Conservation (phyloP, 2,329 filamentous ascomycete genomes). For the Scedosporium minutisporum region DNA sequence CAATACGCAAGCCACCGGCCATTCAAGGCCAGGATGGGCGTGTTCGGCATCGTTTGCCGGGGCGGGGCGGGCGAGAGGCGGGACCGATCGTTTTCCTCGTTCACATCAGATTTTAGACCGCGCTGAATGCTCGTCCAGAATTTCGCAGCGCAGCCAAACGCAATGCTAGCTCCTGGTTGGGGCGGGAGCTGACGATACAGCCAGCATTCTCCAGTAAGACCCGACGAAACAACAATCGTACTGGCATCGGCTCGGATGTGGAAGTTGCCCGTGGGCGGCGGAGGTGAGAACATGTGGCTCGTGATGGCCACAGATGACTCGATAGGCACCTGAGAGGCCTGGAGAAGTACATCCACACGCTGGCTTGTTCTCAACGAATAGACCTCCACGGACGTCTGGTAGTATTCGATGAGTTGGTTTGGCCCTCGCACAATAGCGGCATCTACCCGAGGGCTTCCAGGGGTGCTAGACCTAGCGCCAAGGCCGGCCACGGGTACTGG, state of each 20-base stretch:
- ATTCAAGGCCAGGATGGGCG: conserved; percentile 58
- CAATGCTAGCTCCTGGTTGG: conserved; percentile 29
- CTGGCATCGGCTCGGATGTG: conserved; percentile 63
- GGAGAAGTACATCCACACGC: conserved; percentile 63
- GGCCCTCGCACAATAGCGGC: conserved; percentile 24
- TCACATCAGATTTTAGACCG: conserved; percentile 35
- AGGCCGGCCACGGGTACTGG: no score
- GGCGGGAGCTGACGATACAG: conserved; percentile 50
- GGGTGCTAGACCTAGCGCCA: neutral
- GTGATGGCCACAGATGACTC: conserved; percentile 43
- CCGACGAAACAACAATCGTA: conserved; percentile 67
- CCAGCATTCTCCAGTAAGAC: conserved; percentile 78
- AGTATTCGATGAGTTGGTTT: conserved; percentile 41
- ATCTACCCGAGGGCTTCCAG: conserved; percentile 23
- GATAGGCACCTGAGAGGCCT: conserved; percentile 53
- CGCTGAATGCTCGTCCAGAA: conserved; percentile 82
- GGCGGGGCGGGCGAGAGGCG: conserved; percentile 25
- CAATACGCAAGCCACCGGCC: conserved; percentile 72
- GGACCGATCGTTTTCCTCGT: conserved; percentile 34
- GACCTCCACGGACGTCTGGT: conserved; percentile 82
- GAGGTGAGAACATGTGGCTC: conserved; percentile 57
- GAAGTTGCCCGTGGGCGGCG: conserved; percentile 62
- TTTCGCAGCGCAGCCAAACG: conserved; percentile 68
- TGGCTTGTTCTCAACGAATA: conserved; percentile 74
- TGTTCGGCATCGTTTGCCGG: conserved; percentile 35